Evolutionary conservation across 352 stramenopile species (phyloP), one percentile per base, ranked within the genome.

Genomic region (Blastocystis sp.): DNA sequence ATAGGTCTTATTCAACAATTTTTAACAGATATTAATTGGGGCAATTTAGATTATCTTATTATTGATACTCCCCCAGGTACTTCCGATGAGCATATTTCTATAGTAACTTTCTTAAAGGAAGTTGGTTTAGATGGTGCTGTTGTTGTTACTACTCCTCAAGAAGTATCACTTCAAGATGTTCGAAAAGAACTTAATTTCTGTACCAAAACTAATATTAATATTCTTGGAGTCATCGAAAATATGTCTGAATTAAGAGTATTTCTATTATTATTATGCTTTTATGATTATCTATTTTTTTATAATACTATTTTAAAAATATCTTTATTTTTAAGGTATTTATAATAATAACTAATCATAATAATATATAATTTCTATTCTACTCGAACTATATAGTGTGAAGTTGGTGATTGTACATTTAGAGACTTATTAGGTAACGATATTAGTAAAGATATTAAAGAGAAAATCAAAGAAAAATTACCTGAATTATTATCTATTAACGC

Each of bases 151-250:
- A 99, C 92, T 13, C 59, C 59, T 10, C 91, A 99, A 71, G 90
- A 99, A 77, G 87, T 98, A 13, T 86, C 88, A n/a, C 86, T 98
- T 68, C 86, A 79, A 4, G 92, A 99, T 69, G 92, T 99, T 2
- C 80, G 92, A 52, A 98, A 98, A 70, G 91, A 98, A 70, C 74
- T 99, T n/a, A 96, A 94, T 72, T 99, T 99, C 72, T 98, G 91
- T 71, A 80, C 80, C 67, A 96, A 97, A 70, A 92, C 88, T 2
- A 73, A 64, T 10, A 57, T 73, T 13, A 56, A 68, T 1, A 77
- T 94, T 9, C 49, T 94, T 31, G 84, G 84, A 1, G 79, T 99
- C 2, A 81, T 99, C 10, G 91, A 97, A 74, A 99, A 99, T 71
- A 99, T 99, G 92, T 88, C 82, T 41, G 77, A 76, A 36, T 77